Conservation (phyloP, 345 rosid genomes). For the Sisymbrium altissimum region DNA sequence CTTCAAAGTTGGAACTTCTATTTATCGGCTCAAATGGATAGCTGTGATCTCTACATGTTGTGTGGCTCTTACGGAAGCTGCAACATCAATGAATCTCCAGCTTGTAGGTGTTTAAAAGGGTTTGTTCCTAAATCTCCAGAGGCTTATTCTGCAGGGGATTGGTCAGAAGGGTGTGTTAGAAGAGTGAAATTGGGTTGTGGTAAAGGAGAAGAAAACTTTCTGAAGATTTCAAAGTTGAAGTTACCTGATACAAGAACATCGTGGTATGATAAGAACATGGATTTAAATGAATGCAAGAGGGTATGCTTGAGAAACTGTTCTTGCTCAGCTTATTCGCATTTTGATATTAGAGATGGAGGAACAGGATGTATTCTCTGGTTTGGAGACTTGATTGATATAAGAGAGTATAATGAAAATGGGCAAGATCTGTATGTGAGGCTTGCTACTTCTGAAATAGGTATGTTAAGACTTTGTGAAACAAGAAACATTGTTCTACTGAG, state of each 20-base stretch:
- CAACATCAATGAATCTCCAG: slow-evolving; percentile 69
- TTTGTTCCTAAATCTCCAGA: slow-evolving; percentile 50
- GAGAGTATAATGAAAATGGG: slow-evolving; percentile 47
- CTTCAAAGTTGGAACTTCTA: slow-evolving; percentile 53
- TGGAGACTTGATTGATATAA: slow-evolving; percentile 44
- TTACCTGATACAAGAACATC: slow-evolving; percentile 62
- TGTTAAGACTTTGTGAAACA: slow-evolving; percentile 5
- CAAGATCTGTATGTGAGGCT: slow-evolving; percentile 68
- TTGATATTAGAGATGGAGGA: slow-evolving; percentile 41
- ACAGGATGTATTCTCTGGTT: slow-evolving; percentile 54
- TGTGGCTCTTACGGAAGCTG: slow-evolving; percentile 85
- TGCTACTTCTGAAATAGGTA: slow-evolving; percentile 44
- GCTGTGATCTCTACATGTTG: slow-evolving; percentile 60
- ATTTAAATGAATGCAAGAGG: slow-evolving; percentile 38
- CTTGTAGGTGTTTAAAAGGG: slow-evolving; percentile 66
- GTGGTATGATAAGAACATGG: slow-evolving; percentile 39
- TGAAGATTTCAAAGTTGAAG: slow-evolving; percentile 55
- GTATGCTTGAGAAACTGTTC: slow-evolving; percentile 46
- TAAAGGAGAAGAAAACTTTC: slow-evolving; percentile 48
- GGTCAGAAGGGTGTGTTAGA: slow-evolving; percentile 72
- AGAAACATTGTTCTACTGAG: neutral
- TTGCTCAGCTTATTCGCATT: slow-evolving; percentile 48
- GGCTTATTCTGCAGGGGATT: slow-evolving; percentile 58
- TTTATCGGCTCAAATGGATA: slow-evolving; percentile 82
- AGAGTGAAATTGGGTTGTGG: slow-evolving; percentile 45